Evolutionary conservation across 2,329 filamentous ascomycete genomes (phyloP).

Genomic region (Fusarium hainanense): DNA sequence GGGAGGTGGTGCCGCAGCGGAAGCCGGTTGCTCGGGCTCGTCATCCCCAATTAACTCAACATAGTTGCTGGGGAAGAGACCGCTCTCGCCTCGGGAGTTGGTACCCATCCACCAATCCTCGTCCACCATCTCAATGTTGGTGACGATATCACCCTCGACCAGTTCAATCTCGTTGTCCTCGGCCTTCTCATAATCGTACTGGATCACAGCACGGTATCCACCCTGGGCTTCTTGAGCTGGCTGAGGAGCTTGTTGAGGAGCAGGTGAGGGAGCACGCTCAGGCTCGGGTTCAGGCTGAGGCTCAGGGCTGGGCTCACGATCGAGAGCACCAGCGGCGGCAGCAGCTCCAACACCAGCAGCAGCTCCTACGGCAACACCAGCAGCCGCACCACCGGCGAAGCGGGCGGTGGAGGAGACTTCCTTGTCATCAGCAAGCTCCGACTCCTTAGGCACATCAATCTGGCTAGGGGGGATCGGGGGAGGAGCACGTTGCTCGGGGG

Average conservation of each 20-base stretch:
- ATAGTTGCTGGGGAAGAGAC: slow-evolving; percentile 97
- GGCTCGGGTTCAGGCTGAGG: slow-evolving; percentile 23
- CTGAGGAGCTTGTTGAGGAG: slow-evolving; percentile 20
- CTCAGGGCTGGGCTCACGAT: slow-evolving; percentile 38
- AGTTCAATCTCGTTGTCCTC: slow-evolving; percentile 97
- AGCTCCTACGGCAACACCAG: slow-evolving; percentile 46
- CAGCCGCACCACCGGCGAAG: slow-evolving; percentile 67
- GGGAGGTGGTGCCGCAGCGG: slow-evolving; percentile 42
- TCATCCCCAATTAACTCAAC: slow-evolving; percentile 85
- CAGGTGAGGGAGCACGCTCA: slow-evolving; percentile 14
- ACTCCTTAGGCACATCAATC: slow-evolving; percentile 72
- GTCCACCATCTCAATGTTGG: slow-evolving; percentile 95
- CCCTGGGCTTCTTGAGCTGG: slow-evolving; percentile 52
- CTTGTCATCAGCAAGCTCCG: slow-evolving; percentile 73
- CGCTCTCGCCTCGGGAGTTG: slow-evolving; percentile 84
- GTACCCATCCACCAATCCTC: slow-evolving; percentile 99
- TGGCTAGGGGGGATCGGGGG: slow-evolving; percentile 72
- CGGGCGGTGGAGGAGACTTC: slow-evolving; percentile 69
- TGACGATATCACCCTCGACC: slow-evolving; percentile 86
- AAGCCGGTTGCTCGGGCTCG: slow-evolving; percentile 54
- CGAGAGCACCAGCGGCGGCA: slow-evolving; percentile 41
- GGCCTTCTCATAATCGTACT: slow-evolving; percentile 97
- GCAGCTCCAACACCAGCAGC: slow-evolving; percentile 35
- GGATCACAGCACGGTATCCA: slow-evolving; percentile 79
- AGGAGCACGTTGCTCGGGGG: slow-evolving; percentile 61